Conservation (phyloP, 2,329 filamentous ascomycete genomes). For the Escovopsis sp. region DNA sequence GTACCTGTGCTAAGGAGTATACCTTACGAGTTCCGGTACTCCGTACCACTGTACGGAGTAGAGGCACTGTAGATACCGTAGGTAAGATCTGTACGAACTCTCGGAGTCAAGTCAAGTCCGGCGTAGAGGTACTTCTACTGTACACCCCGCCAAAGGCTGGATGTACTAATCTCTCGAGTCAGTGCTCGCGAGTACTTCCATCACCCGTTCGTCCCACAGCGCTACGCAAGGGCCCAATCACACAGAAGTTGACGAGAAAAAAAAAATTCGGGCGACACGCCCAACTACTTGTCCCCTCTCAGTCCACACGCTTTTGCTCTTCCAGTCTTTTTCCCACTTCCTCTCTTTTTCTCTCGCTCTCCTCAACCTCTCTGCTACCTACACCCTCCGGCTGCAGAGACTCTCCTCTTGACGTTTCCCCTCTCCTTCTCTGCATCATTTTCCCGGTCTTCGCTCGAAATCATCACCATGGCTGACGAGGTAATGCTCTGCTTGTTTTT, state of each 20-base stretch:
- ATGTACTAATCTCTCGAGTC: no score
- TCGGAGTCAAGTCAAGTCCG: no score
- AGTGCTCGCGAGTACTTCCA: neutral
- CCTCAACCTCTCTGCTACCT: constrained; percentile 10
- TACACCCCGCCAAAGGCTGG: no score
- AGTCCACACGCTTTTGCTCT: no score
- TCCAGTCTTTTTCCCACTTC: neutral
- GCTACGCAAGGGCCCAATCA: constrained; percentile 20
- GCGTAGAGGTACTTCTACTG: no score
- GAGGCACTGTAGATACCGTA: no score
- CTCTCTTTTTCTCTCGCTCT: constrained; percentile 8
- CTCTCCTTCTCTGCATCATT: constrained; percentile 15
- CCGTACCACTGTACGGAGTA: no score
- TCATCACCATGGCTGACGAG: constrained; percentile 45
- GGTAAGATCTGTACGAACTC: no score
- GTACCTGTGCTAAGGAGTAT: no score
- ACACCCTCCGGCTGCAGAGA: constrained; percentile 11
- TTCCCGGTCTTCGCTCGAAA: constrained; percentile 23
- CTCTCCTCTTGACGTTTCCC: constrained; percentile 2
- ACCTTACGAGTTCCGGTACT: no score
- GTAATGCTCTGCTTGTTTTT: constrained; percentile 21
- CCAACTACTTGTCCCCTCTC: constrained; percentile 6
- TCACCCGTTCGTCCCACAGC: constrained; percentile 12
- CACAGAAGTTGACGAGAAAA: constrained; percentile 17
- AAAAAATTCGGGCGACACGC: constrained; percentile 19